Evolutionary conservation across 176 grass and related monocot genomes (phyloP).

Genomic region (Musa troglodytarum): DNA sequence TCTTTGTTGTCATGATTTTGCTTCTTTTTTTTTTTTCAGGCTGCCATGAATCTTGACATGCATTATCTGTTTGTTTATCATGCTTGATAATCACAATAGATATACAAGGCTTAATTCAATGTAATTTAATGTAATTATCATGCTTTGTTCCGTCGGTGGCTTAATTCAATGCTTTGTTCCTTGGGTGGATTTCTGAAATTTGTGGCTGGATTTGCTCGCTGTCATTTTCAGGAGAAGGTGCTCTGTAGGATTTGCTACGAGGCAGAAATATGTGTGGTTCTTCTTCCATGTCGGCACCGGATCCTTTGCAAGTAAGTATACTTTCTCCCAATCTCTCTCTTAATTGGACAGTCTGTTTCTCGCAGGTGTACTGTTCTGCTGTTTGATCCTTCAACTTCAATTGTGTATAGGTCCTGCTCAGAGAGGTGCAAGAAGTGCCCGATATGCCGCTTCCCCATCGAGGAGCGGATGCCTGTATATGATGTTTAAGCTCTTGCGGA

Average conservation of each 20-base stretch:
- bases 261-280: slow-evolving; percentile 90
- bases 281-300: slow-evolving; percentile 89
- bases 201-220: neutral
- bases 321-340: neutral
- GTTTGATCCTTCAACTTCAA: neutral
- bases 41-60: too few relatives aligned
- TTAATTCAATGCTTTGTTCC: too few relatives aligned
- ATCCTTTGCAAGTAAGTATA: slow-evolving; percentile 86
- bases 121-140: too few relatives aligned
- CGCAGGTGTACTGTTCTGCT: neutral
- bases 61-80: too few relatives aligned
- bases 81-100: too few relatives aligned
- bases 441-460: slow-evolving; percentile 82
- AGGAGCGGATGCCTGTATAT: slow-evolving; percentile 88
- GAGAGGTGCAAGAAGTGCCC: slow-evolving; percentile 99
- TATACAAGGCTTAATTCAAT: too few relatives aligned
- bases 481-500: slow-evolving; percentile 51
- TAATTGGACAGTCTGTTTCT: neutral
- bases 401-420: slow-evolving; percentile 47
- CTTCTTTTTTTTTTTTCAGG: too few relatives aligned
- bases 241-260: slow-evolving; percentile 97
- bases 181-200: neutral
- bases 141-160: too few relatives aligned
- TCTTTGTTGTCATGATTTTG: too few relatives aligned
- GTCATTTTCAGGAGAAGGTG: slow-evolving; percentile 72